Conservation (phyloP, 352 stramenopile species). For the Salisapilia sapeloensis region DNA sequence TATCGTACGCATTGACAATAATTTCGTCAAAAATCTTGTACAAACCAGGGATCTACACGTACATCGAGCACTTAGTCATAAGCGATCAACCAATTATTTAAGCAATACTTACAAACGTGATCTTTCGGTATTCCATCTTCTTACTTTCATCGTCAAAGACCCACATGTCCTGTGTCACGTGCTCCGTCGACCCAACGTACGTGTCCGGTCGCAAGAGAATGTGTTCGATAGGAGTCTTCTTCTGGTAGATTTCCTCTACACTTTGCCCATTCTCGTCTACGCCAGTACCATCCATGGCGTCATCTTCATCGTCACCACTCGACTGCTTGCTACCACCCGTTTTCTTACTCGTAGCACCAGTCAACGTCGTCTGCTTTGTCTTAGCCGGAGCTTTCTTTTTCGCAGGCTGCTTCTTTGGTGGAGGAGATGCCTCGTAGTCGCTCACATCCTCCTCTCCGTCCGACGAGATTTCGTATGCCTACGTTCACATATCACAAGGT, state of each 20-base stretch:
- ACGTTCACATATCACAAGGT: too few relatives aligned
- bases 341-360: too few relatives aligned
- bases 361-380: too few relatives aligned
- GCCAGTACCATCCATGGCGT: too few relatives aligned
- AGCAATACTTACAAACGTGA: constrained; percentile 68
- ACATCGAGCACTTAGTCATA: constrained; percentile 1
- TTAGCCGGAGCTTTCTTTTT: too few relatives aligned
- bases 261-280: too few relatives aligned
- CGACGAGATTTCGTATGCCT: too few relatives aligned
- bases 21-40: constrained; percentile 99
- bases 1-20: constrained; percentile 99
- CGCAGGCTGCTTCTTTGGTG: too few relatives aligned
- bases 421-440: too few relatives aligned
- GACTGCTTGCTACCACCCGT: too few relatives aligned
- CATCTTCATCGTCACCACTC: too few relatives aligned
- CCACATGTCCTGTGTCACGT: constrained; percentile 83
- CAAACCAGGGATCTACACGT: constrained; percentile 78
- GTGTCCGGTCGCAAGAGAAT: constrained; percentile 95
- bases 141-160: constrained; percentile 84
- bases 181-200: constrained; percentile 95
- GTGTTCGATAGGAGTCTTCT: constrained; percentile 96
- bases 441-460: too few relatives aligned
- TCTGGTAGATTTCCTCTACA: constrained; percentile 92
- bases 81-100: neutral
- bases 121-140: constrained; percentile 85